Evolutionary conservation across 768 basidiomycete species (phyloP), one percentile per base, ranked within the genome.

Genomic region (Lactifluus pinguis): DNA sequence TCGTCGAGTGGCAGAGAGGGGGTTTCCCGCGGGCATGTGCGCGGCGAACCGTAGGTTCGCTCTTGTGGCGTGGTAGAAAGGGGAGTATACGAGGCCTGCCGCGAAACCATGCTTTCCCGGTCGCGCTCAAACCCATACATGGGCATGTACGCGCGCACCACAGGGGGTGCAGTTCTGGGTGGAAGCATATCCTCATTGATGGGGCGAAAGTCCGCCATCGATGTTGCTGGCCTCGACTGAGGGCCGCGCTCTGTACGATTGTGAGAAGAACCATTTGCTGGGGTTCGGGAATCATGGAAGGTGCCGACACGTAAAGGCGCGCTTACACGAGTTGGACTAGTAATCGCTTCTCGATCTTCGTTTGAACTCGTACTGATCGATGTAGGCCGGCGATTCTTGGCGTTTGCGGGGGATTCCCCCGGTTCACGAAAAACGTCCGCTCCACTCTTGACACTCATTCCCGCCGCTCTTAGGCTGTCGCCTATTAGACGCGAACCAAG

Each of bases 391-490:
- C 17, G 64, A 30, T 2, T 25, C 62, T 47, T 58, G 41, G 49
- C 19, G 11, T 41, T 48, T 30, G 25, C 50, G 19, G 54, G 14
- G 14, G 49, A 30, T 13, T 53, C 42, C 41, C 61, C 63, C 19
- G 47, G 19, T 25, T 51, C 53, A 9, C 45, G 41, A 19, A 79
- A 79, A 6, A 75, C 71, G 55, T 78, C 74, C 38, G 77, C 74
- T 8, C 47, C 64, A 56, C 49, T 53, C 50, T 49, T 63, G 59
- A 69, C 77, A 34, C 76, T 78, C 58, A 90, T 73, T 10, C 89
- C 89, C 0, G 88, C 87, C 0, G 87, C 86, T 51, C 84, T 77
- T 60, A 91, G 68, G 15, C 83, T 83, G 70, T 89, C 86, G 4
- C 85, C 82, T 9, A 87, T 70, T 14, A 91, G 70, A 65, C 79